Evolutionary conservation across 2,329 filamentous ascomycete genomes (phyloP), one percentile per base, ranked within the genome.

Genomic region (Ophiosphaerella herpotricha): DNA sequence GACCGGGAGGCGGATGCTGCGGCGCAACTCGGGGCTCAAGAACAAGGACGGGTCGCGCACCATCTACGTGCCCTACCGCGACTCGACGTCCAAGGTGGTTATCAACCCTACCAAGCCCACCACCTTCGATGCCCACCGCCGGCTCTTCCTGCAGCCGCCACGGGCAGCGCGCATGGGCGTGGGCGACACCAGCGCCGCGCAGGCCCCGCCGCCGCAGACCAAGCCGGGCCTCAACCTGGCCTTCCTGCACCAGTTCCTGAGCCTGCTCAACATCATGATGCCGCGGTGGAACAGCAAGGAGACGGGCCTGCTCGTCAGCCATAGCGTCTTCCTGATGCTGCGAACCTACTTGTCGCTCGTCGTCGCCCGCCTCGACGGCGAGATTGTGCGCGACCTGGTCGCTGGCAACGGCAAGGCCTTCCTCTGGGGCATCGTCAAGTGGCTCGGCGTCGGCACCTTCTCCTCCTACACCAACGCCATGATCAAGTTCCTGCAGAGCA

Each of bases 401-500:
- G 91, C 90, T 8, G 94, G 94, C 8, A 92, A 97, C 64, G 93
- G 93, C 14, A 91, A 86, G 64, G 82, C 85, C 0, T 99, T 99
- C 71, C 77, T 94, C 7, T 89, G 87, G 85, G 94, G 94, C 5
- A 88, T 99, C 39, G 72, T 87, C 41, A 97, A 97, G 80, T 99
- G 94, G 94, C 91, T 92, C 58, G 91, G 93, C 3, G 87, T 99
- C 32, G 94, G 94, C 36, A 90, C 89, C 2, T 86, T 97, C 57
- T 93, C 92, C 7, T 96, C 93, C 0, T 99, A 99, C 69, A 97
- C 93, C 43, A 99, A 99, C 73, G 91, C 93, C 46, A 97, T 95
- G 89, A 99, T 99, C 80, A 97, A 97, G 74, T 99, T 90, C 75
- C 82, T 99, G 55, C 93, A 99, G 75, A 93, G 90, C 43, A 99